Percentiles rank a stretch among this genome's conserved stretches.
These are phyloP conservation scores for Xylaria sp. DNA, from an alignment of 2,329 filamentous ascomycete genomes.

Conservation along the genomic window DNA sequence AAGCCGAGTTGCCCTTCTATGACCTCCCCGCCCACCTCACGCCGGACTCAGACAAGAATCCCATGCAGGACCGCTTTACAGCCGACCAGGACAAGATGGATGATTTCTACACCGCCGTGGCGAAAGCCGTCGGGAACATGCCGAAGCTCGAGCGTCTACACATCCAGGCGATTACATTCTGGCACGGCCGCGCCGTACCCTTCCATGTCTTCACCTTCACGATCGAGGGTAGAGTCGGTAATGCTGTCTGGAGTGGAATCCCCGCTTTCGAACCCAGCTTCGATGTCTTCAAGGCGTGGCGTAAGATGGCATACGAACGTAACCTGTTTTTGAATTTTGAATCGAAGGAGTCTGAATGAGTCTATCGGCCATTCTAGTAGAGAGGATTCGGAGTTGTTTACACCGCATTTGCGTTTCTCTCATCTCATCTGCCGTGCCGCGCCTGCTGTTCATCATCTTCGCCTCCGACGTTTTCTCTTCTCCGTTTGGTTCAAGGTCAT, in stretches of 20 bases:
- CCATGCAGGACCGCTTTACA: slow-evolving; percentile 26
- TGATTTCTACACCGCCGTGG: slow-evolving; percentile 19
- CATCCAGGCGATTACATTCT: slow-evolving; percentile 27
- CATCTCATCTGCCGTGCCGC: not conserved
- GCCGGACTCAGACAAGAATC: slow-evolving; percentile 12
- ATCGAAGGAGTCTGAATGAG: not conserved
- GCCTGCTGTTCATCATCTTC: not conserved
- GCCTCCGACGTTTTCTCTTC: not conserved
- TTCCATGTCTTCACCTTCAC: slow-evolving; percentile 21
- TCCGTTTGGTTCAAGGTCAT: not conserved
- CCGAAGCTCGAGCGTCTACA: slow-evolving; percentile 24
- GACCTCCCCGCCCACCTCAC: slow-evolving; percentile 7
- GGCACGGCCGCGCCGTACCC: slow-evolving; percentile 1
- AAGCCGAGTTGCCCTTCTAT: slow-evolving; percentile 18
- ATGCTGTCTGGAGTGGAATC: slow-evolving; percentile 16
- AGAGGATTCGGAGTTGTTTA: not conserved
- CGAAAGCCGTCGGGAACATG: slow-evolving; percentile 30
- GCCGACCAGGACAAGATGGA: slow-evolving; percentile 29
- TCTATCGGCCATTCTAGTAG: not conserved
- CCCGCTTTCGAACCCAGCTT: slow-evolving; percentile 16
- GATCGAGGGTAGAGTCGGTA: not conserved
- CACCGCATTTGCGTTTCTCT: not conserved
- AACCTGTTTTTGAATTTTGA: slow-evolving; percentile 7
- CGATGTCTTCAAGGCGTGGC: slow-evolving; percentile 21
- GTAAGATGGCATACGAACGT: slow-evolving; percentile 23